These are phyloP conservation scores for Graphilbum fragrans DNA, from an alignment of 2,329 filamentous ascomycete species.

Conservation along the genomic window DNA sequence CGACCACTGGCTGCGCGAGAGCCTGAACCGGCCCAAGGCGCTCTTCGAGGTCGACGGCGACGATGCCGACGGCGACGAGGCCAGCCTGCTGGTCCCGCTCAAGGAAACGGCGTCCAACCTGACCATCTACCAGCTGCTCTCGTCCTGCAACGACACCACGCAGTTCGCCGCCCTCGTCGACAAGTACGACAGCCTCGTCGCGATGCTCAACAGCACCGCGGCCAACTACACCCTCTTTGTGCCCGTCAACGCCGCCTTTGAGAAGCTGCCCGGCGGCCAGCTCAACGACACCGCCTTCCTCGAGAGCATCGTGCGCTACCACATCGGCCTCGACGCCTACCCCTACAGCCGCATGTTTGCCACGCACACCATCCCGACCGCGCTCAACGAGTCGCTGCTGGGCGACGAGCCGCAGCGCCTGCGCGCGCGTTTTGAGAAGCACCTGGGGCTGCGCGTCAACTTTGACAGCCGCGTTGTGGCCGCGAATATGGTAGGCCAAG, in stretches of 20 bases:
- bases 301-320: constrained; percentile 60
- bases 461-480: constrained; percentile 61
- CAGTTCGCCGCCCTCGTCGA: constrained; percentile 67
- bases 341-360: constrained; percentile 53
- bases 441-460: constrained; percentile 58
- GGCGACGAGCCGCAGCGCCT: constrained; percentile 61
- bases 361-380: constrained; percentile 63
- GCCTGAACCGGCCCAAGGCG: neutral
- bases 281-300: constrained; percentile 51
- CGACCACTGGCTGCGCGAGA: constrained; percentile 6
- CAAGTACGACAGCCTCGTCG: constrained; percentile 58
- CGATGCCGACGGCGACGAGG: neutral
- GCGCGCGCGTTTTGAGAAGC: constrained; percentile 45
- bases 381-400: constrained; percentile 44
- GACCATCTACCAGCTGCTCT: constrained; percentile 72
- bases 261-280: constrained; percentile 32
- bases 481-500: constrained; percentile 56
- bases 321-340: constrained; percentile 57
- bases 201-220: constrained; percentile 60
- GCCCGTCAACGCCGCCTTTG: constrained; percentile 66
- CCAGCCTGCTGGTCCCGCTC: neutral
- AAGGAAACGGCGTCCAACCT: constrained; percentile 37
- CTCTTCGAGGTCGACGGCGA: neutral
- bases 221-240: constrained; percentile 73
- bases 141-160: constrained; percentile 62